phyloP scores from a whole-genome alignment of 2,329 filamentous ascomycete species.

The Aspergillus sp. region DNA sequence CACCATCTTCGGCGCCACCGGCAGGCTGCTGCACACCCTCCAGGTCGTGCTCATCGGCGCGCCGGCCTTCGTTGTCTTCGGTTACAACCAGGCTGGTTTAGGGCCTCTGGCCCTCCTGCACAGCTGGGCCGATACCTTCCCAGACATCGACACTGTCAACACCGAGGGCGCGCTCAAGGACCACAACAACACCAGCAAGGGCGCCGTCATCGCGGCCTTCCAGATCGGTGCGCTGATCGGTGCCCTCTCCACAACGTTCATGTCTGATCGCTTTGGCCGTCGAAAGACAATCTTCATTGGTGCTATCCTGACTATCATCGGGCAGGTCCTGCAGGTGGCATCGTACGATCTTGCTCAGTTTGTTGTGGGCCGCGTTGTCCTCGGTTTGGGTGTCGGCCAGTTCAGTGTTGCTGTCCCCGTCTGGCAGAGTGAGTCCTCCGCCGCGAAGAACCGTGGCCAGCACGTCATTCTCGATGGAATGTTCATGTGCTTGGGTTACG shows the following conservation, averaged over 20 bases:
- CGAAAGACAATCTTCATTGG: conserved; percentile 48
- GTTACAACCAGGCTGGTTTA: conserved; percentile 27
- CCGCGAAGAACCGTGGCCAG: conserved; percentile 48
- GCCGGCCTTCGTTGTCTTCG: conserved; percentile 26
- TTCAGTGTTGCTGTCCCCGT: conserved; percentile 50
- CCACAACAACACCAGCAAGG: conserved; percentile 25
- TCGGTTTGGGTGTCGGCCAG: conserved; percentile 50
- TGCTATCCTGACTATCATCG: conserved; percentile 27
- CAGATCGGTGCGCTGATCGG: conserved; percentile 23
- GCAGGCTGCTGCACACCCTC: conserved; percentile 15
- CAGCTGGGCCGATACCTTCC: conserved; percentile 49
- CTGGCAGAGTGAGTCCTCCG: conserved; percentile 51
- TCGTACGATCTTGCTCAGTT: conserved; percentile 47
- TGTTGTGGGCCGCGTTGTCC: conserved; percentile 49
- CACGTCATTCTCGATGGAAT: conserved; percentile 51
- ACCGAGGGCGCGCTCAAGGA: conserved; percentile 19
- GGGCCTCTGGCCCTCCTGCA: conserved; percentile 22
- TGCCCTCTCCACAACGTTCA: conserved; percentile 17
- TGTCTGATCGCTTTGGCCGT: conserved; percentile 51
- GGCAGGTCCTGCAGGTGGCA: conserved; percentile 42
- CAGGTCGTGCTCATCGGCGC: conserved; percentile 24
- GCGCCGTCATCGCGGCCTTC: conserved; percentile 27
- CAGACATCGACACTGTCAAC: conserved; percentile 52
- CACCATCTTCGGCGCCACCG: conserved; percentile 10
- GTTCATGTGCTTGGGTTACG: conserved; percentile 37